Base-by-base conservation (phyloP, 2,329 filamentous ascomycete genomes). In the Davidsoniella virescens region DNA sequence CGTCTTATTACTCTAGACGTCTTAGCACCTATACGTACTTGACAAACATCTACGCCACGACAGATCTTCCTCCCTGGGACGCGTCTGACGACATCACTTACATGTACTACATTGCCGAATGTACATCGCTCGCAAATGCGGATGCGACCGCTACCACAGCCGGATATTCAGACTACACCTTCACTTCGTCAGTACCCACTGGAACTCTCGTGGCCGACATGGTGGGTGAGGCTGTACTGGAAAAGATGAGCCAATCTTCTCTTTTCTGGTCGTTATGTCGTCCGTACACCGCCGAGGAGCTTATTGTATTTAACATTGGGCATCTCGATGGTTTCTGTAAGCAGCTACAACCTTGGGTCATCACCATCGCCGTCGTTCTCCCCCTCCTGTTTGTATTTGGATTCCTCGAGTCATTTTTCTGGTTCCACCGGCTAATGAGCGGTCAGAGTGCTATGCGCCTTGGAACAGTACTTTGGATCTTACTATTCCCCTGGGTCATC, bases 391-490 rank as follows among this genome's bases (percentile, higher is more conserved):
- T 63, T 49, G 23, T 63, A 7, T 52, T 60, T 4, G 60, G 61
- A 25, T 62, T 60, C 52, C 6, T 60, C 18, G 60, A 63, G 48
- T 61, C 58, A 18, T 63, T 55, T 52, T 53, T 59, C 43, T 63
- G 62, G 61, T 63, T 61, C 54, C 55, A 56, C n/a, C 53, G 59
- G 17, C 49, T 63, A 47, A 63, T 63, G 60, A 52, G 55, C 4
- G 61, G 62, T 25, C 57, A 58, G 52, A 47, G 47, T 42, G 54
- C 61, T 6, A 54, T 62, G 12, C 56, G 60, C 14, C 55, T 62
- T 14, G 60, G 60, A 18, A 63, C 61, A 18, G 26, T 61, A 18
- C 57, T 50, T 53, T 64, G 62, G 61, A 59, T 59, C 25, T 20
- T 57, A 36, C 17, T 62, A 5, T 55, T 51, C 39, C 53, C 56